Evolutionary conservation across 805 yeast genomes (phyloP), one percentile per base, ranked within the genome.

Genomic region (Candida piceae): DNA sequence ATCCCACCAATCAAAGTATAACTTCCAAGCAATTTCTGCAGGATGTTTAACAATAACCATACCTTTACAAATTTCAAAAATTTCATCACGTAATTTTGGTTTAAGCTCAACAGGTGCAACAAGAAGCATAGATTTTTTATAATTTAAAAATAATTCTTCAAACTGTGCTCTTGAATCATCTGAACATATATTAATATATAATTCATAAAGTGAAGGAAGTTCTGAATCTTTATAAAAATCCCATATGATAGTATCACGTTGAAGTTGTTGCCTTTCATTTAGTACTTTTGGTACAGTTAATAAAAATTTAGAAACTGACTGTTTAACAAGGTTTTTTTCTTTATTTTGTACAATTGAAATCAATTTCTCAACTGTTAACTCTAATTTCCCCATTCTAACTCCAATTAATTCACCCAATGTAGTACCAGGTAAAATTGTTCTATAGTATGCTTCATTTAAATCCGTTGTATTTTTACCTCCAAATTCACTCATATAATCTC

Each of bases 1-100:
- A 56, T 88, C 95, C 18, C 31, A 21, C 82, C 90, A 83, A 45
- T 88, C 93, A 39, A 87, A 73, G 50, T 76, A 76, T 9, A 80
- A 52, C 26, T 70, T 67, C 95, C 96, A 89, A 1, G 88, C 85
- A 21, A 72, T 62, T 25, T 74, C 65, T 5, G 78, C 77, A 1
- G 71, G 69, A 16, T 80, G 74, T 27, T 76, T 72, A 12, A 90
- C 75, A 12, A 81, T 62, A 4, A 88, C 76, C 80, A 89, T 75
- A 24, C 83, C 94, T 11, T 76, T 79, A 1, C 77, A 75, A 70
- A 77, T 68, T 8, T 72, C 76, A 30, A 63, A 63, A 4, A 88
- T 60, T 19, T 72, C 69, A 1, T 49, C 48, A 8, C 64, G 63
- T 19, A 71, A 49, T 2, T 38, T 40, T 12, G 57, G 53, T 38